phyloP scores from a whole-genome alignment of 768 basidiomycete genomes.

The Atractiella rhizophila region DNA sequence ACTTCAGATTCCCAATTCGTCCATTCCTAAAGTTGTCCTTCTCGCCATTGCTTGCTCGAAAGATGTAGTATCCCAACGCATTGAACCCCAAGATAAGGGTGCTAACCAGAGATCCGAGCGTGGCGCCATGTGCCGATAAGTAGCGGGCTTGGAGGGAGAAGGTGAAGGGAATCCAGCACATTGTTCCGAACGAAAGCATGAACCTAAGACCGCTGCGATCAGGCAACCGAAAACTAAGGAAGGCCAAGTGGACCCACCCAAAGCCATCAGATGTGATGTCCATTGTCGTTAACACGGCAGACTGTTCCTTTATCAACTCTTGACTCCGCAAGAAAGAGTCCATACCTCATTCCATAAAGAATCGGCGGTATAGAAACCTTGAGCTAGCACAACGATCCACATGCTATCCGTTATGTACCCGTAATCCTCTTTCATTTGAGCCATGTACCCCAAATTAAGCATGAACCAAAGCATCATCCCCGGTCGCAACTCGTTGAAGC shows the following conservation, averaged over 20 bases:
- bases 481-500: slow-evolving; percentile 52
- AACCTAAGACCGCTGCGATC: too few species aligned
- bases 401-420: slow-evolving; percentile 49
- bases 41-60: slow-evolving; percentile 63
- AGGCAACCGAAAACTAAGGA: too few species aligned
- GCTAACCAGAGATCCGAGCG: slow-evolving; percentile 39
- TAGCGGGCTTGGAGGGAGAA: slow-evolving; percentile 86
- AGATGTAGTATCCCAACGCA: slow-evolving; percentile 62
- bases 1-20: slow-evolving; percentile 46
- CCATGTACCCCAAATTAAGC: slow-evolving; percentile 67
- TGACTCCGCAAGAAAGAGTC: slow-evolving; percentile 2
- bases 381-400: slow-evolving; percentile 66
- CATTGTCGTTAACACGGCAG: slow-evolving; percentile 78
- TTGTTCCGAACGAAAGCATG: slow-evolving; percentile 84
- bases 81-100: slow-evolving; percentile 39
- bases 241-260: too few species aligned
- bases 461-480: slow-evolving; percentile 80
- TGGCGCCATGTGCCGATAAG: slow-evolving; percentile 63
- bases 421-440: slow-evolving; percentile 61
- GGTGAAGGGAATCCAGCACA: slow-evolving; percentile 78
- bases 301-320: slow-evolving; percentile 10
- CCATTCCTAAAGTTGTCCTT: slow-evolving; percentile 92
- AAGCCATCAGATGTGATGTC: slow-evolving; percentile 95
- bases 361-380: slow-evolving; percentile 65
- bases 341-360: slow-evolving; percentile 67